These are phyloP conservation scores for Emmonsiellopsis sp. DNA, from an alignment of 2,329 filamentous ascomycete genomes.

Conservation along the genomic window DNA sequence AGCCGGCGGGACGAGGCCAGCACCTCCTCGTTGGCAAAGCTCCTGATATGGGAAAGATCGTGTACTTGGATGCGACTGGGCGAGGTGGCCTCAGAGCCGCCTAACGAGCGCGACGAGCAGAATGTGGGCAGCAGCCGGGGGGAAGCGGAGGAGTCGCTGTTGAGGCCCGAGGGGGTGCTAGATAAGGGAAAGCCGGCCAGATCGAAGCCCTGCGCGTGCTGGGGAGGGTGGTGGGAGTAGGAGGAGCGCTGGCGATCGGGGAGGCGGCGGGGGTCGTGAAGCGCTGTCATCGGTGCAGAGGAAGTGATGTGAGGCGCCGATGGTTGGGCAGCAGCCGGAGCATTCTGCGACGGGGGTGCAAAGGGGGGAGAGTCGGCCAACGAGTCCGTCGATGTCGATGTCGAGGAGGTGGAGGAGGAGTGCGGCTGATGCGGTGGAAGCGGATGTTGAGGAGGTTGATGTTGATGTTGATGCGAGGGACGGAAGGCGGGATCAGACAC, in stretches of 20 bases:
- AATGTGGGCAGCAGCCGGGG: conserved; percentile 37
- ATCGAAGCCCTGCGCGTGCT: conserved; percentile 8
- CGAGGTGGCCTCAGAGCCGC: conserved; percentile 34
- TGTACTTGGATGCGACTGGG: conserved; percentile 66
- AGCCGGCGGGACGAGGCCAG: conserved; percentile 43
- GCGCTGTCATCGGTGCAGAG: conserved; percentile 41
- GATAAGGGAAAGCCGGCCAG: neutral
- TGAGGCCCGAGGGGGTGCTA: neutral
- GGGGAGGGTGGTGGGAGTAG: conserved; percentile 11
- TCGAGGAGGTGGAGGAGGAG: neutral
- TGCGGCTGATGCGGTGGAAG: neutral
- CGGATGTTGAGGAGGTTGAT: neutral
- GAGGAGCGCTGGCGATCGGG: neutral
- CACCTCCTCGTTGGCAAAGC: conserved; percentile 70
- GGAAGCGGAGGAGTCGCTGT: conserved; percentile 19
- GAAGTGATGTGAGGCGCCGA: conserved; percentile 3
- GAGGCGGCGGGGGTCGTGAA: conserved; percentile 9
- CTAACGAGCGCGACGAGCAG: conserved; percentile 34
- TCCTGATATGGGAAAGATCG: conserved; percentile 84
- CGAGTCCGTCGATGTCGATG: neutral
- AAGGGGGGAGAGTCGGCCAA: neutral
- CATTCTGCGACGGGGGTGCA: conserved; percentile 1
- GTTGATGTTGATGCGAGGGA: neutral
- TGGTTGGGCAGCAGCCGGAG: neutral
- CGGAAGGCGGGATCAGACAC: neutral